Conservation (phyloP, 352 stramenopile genomes). For the Synura sp. region DNA sequence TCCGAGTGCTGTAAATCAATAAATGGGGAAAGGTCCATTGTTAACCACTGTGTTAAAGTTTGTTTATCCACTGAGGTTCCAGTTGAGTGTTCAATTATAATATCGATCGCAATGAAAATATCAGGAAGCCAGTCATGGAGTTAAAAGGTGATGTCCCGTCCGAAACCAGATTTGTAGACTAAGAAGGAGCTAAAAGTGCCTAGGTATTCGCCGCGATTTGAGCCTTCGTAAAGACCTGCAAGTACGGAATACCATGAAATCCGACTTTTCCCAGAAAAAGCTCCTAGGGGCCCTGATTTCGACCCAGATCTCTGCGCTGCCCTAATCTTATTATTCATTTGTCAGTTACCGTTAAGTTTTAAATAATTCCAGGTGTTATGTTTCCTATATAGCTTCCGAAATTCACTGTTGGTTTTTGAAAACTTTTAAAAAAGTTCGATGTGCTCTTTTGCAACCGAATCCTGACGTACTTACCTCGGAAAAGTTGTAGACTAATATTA, state of each 20-base stretch:
- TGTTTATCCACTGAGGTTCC: not conserved
- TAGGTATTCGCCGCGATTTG: not conserved
- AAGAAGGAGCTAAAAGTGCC: not conserved
- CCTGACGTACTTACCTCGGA: constrained; percentile 13
- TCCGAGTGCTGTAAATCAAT: not conserved
- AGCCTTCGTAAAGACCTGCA: not conserved
- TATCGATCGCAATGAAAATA: not conserved
- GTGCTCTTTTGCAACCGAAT: not conserved
- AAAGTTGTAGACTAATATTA: too few species aligned
- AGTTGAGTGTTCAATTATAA: not conserved
- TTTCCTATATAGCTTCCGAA: not conserved
- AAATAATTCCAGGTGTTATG: not conserved
- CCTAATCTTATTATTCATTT: constrained; percentile 10
- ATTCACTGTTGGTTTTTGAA: constrained; percentile 4
- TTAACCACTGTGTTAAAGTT: not conserved
- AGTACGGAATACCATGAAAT: not conserved
- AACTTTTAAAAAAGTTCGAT: not conserved
- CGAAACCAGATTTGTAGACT: not conserved
- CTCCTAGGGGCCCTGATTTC: not conserved
- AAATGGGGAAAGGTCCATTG: not conserved
- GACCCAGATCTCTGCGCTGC: not conserved
- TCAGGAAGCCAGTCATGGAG: not conserved
- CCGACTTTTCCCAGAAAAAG: not conserved
- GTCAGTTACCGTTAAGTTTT: not conserved
- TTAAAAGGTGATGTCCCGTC: not conserved